These are phyloP conservation scores for Pachysandra terminalis DNA, from an alignment of 164 flowering plant genomes.

Conservation along the genomic window DNA sequence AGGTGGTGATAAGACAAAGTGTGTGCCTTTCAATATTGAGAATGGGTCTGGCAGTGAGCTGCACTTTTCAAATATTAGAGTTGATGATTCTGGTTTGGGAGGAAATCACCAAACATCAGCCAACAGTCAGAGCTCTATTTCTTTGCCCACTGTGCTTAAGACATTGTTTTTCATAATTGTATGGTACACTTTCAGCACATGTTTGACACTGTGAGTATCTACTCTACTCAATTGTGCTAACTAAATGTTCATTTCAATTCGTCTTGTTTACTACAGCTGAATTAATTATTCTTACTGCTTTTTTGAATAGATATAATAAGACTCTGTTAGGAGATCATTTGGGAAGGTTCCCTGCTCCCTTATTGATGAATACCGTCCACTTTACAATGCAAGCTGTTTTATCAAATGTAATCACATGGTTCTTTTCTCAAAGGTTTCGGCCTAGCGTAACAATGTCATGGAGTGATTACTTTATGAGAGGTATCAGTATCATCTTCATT, in stretches of 20 bases:
- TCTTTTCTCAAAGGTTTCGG: slow-evolving; percentile 64
- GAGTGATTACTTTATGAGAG: slow-evolving; percentile 82
- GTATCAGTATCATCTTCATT: slow-evolving; percentile 32
- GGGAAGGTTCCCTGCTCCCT: slow-evolving; percentile 97
- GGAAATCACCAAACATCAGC: slow-evolving; percentile 16
- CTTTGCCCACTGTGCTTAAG: slow-evolving; percentile 59
- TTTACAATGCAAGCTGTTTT: slow-evolving; percentile 93
- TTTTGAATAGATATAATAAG: slow-evolving; percentile 75
- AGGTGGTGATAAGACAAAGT: slow-evolving; percentile 32
- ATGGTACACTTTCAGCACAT: slow-evolving; percentile 89
- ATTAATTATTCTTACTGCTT: not conserved
- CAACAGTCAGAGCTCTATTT: slow-evolving; percentile 27
- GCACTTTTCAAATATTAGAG: slow-evolving; percentile 16
- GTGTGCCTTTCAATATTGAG: slow-evolving; percentile 64
- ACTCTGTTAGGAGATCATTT: slow-evolving; percentile 82
- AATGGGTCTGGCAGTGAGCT: slow-evolving; percentile 28
- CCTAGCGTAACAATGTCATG: slow-evolving; percentile 71
- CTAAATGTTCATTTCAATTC: not conserved
- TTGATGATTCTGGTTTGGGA: slow-evolving; percentile 19
- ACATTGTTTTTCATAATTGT: slow-evolving; percentile 71
- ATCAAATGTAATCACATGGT: slow-evolving; percentile 66
- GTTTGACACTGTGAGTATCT: slow-evolving; percentile 82
- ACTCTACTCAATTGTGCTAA: slow-evolving; percentile 1
- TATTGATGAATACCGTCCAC: slow-evolving; percentile 94
- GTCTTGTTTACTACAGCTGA: slow-evolving; percentile 2